Conservation (phyloP, 306 rosid species). For the Quercus aquifolioides region DNA sequence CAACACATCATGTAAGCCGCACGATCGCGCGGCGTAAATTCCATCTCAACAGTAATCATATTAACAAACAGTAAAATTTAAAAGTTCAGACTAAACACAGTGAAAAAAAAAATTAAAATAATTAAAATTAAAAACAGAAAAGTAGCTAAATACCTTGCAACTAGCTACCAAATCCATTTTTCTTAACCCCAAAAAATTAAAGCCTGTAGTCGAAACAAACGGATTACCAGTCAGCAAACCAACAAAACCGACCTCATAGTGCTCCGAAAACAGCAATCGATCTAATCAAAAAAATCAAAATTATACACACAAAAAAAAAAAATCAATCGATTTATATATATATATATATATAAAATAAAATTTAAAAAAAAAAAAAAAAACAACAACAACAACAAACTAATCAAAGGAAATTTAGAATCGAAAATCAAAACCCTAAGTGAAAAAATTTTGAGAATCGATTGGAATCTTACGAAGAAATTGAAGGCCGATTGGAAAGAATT, state of each 20-base stretch:
- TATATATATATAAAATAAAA: too few species aligned
- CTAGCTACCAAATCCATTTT: conserved; percentile 54
- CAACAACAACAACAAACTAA: background rate
- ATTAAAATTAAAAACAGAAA: background rate
- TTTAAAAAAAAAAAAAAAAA: conserved; percentile 1
- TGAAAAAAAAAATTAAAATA: background rate
- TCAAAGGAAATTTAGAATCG: background rate
- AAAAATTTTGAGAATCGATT: background rate
- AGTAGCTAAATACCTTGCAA: conserved; percentile 47
- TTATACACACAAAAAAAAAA: conserved; percentile 8
- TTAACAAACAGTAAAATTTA: background rate
- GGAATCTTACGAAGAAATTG: background rate
- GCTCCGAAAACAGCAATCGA: conserved; percentile 24
- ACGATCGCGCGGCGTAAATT: background rate
- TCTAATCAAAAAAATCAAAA: conserved; percentile 21
- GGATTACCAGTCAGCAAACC: conserved; percentile 8
- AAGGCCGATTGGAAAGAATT: background rate
- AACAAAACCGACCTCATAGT: conserved; percentile 22
- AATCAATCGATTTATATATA: background rate
- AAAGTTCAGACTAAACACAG: background rate
- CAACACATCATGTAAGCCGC: background rate
- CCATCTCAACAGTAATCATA: background rate
- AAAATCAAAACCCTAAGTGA: background rate
- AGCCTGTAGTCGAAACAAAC: background rate
- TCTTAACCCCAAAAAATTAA: background rate